A percentile compares a stretch with the other conserved stretches of the same genome.
Conservation (phyloP, 2,329 filamentous ascomycete species). For the Thelonectria discophora region DNA sequence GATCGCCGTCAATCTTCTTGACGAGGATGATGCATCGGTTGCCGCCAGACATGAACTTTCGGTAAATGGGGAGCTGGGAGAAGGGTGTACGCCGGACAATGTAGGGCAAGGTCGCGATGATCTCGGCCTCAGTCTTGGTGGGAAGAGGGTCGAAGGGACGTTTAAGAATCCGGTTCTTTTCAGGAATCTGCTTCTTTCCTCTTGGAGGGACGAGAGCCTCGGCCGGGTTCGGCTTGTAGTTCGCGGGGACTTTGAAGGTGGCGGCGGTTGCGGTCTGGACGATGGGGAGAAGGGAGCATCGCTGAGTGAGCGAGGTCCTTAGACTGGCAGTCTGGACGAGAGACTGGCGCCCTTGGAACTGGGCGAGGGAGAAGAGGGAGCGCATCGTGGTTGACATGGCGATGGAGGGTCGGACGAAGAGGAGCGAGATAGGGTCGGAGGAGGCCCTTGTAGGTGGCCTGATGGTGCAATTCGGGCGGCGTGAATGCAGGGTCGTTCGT, state of each 20-base stretch:
- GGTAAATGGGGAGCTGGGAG: slow-evolving; percentile 80
- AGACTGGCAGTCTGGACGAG: slow-evolving; percentile 24
- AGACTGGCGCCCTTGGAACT: slow-evolving; percentile 34
- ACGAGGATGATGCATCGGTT: slow-evolving; percentile 78
- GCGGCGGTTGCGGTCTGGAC: slow-evolving; percentile 26
- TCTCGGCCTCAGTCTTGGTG: slow-evolving; percentile 44
- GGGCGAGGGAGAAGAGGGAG: slow-evolving; percentile 36
- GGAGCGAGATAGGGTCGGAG: background rate
- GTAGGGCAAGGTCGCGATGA: slow-evolving; percentile 60
- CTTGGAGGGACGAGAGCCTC: slow-evolving; percentile 37
- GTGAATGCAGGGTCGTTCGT: background rate
- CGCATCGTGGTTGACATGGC: slow-evolving; percentile 38
- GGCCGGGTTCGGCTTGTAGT: slow-evolving; percentile 35
- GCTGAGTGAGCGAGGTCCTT: slow-evolving; percentile 23
- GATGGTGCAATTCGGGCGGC: background rate
- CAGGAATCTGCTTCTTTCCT: slow-evolving; percentile 40
- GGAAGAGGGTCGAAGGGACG: slow-evolving; percentile 44
- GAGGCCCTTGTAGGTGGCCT: background rate
- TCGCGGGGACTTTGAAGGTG: slow-evolving; percentile 39
- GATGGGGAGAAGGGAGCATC: slow-evolving; percentile 27
- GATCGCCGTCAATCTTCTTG: slow-evolving; percentile 81
- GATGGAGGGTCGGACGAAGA: slow-evolving; percentile 11
- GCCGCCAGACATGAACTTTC: slow-evolving; percentile 75
- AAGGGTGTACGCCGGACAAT: slow-evolving; percentile 75
- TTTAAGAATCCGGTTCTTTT: slow-evolving; percentile 37